Evolutionary conservation across 2,329 filamentous ascomycete genomes (phyloP).

Genomic region (Tolypocladium sp.): DNA sequence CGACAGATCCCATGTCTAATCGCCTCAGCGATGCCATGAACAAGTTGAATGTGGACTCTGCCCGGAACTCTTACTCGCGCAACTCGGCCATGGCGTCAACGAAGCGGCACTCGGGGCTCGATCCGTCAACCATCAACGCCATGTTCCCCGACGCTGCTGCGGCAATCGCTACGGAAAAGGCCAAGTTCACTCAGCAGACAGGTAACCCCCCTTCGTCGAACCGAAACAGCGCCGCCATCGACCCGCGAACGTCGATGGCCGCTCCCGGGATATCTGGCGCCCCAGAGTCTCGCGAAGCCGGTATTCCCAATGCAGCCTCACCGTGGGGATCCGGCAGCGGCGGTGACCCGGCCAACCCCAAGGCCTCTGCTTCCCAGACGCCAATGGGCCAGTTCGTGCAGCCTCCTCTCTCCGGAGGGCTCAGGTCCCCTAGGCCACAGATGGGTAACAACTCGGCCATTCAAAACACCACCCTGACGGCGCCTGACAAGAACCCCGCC

Average conservation of each 20-base stretch:
- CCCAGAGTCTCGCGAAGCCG: conserved; percentile 20
- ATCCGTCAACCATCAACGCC: conserved; percentile 87
- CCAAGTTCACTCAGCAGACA: conserved; percentile 92
- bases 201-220: conserved; percentile 85
- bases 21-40: conserved; percentile 94
- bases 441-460: conserved; percentile 60
- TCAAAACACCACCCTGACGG: conserved; percentile 74
- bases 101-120: conserved; percentile 92
- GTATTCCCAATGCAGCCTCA: conserved; percentile 37
- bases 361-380: conserved; percentile 68
- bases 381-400: conserved; percentile 95
- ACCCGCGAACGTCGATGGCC: conserved; percentile 64
- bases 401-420: conserved; percentile 59
- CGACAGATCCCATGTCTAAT: conserved; percentile 87
- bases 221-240: conserved; percentile 78
- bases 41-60: conserved; percentile 81
- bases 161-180: conserved; percentile 97
- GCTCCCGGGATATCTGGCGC: conserved; percentile 65
- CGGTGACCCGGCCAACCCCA: conserved; percentile 48
- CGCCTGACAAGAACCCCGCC: conserved; percentile 53
- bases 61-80: conserved; percentile 77
- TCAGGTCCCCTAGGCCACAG: conserved; percentile 73
- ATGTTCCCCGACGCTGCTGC: conserved; percentile 99
- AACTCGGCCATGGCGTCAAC: conserved; percentile 62
- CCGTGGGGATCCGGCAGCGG: conserved; percentile 60